Conservation (phyloP, 164 flowering plant genomes). For the Echeveria elegans region DNA sequence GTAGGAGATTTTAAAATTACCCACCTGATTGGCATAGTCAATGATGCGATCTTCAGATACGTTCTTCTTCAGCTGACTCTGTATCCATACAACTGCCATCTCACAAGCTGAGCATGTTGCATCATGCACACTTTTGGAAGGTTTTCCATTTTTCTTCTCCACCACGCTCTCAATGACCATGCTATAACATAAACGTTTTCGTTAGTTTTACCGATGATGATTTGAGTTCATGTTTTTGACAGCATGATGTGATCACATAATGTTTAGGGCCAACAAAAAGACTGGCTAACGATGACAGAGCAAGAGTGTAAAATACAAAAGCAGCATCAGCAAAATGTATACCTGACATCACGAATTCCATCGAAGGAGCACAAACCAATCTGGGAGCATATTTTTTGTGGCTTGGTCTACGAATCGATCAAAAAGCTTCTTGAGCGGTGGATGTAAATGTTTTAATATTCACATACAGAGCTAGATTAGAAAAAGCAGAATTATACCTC, state of each 20-base stretch:
- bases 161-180: conserved; percentile 61
- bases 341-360: conserved; percentile 58
- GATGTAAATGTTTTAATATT: neutral
- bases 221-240: neutral
- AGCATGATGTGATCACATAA: neutral
- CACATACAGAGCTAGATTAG: neutral
- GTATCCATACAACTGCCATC: conserved; percentile 87
- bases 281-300: neutral
- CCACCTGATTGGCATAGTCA: conserved; percentile 58
- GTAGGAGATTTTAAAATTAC: neutral
- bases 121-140: conserved; percentile 32
- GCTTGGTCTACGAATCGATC: conserved; percentile 30
- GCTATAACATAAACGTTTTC: conserved; percentile 20
- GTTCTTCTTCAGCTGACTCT: conserved; percentile 52
- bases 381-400: conserved; percentile 61
- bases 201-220: neutral
- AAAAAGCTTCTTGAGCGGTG: neutral
- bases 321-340: conserved; percentile 8
- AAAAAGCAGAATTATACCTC: conserved; percentile 26
- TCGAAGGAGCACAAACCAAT: conserved; percentile 58
- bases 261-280: neutral
- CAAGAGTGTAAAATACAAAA: neutral
- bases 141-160: conserved; percentile 25
- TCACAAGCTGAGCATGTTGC: conserved; percentile 65
- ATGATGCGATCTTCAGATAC: conserved; percentile 50